Evolutionary conservation across 2,329 filamentous ascomycete species (phyloP).

Genomic region (Talaromyces sp.): DNA sequence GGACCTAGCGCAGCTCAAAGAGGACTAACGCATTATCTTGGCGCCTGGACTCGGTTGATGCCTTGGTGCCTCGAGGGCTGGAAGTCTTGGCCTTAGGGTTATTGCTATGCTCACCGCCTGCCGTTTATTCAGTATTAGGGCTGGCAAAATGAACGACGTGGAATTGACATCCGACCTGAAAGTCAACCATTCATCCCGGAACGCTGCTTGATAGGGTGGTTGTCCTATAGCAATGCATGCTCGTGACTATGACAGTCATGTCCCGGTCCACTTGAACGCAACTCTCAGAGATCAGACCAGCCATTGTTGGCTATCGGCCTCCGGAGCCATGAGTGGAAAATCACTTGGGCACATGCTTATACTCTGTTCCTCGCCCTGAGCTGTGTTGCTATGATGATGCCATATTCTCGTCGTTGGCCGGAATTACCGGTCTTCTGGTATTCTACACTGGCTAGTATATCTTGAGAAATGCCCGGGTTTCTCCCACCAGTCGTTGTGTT

Average conservation of each 20-base stretch:
- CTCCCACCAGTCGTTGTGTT: background rate
- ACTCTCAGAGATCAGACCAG: background rate
- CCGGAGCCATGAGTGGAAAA: background rate
- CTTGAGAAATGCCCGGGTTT: background rate
- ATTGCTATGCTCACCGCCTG: slow-evolving; percentile 2
- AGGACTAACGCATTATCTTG: background rate
- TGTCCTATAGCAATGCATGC: background rate
- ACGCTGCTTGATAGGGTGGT: slow-evolving; percentile 4
- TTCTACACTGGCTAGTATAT: background rate
- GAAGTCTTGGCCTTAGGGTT: background rate
- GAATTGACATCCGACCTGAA: slow-evolving; percentile 14
- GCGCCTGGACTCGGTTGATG: background rate
- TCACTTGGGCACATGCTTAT: background rate
- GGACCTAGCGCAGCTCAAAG: background rate
- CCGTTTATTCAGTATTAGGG: background rate
- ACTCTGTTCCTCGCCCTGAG: background rate
- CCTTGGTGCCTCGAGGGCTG: background rate
- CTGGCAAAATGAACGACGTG: slow-evolving; percentile 10
- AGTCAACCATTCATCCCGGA: background rate
- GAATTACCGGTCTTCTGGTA: background rate
- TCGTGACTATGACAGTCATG: background rate
- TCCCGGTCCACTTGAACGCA: background rate
- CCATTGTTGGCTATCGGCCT: slow-evolving; percentile 9
- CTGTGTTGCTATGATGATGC: slow-evolving; percentile 18
- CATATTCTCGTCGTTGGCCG: slow-evolving; percentile 17